Base-by-base conservation (phyloP, 2,329 filamentous ascomycete species). In the Aspergillus vadensis region DNA sequence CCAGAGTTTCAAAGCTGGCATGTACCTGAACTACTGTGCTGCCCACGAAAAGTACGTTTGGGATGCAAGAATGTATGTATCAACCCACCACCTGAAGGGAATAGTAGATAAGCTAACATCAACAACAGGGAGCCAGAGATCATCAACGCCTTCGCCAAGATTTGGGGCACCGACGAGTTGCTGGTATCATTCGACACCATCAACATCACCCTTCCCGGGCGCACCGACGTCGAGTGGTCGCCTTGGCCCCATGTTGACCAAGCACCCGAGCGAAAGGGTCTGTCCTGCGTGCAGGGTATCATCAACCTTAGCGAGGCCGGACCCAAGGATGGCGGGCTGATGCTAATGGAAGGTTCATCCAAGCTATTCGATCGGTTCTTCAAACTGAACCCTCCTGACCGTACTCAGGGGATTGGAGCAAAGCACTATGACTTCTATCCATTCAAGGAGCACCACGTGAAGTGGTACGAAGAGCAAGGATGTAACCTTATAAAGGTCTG, bases 41-140 rank as follows among this genome's bases (percentile, higher is more conserved):
- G 67, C 73, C 3, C 78, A 80, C 47, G 79, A 81, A 65, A 76
- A 78, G 63, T 76, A 76, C 61, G 70, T 76, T 2, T 81, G 79
- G 79, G 78, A 80, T 23, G 76, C 76, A 2, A 67, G 75, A 32
- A 74, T 66, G 64, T 63, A 62, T 55, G 63, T 30, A 15, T 44
- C 12, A 21, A 54, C 72, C 76, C 12, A n/a, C 47, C 8, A 6
- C 47, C 19, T 21, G 21, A 15, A 21, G 1, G 43, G 8, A 41
- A 27, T 19, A 25, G n/a, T 5, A 15, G 14, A 4, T 38, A 6
- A 4, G 23, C 39, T 54, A 14, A 47, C 14, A 17, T 19, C 5
- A n/a, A n/a, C 27, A 27, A 3, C 32, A 62, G 57, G 12, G 78
- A 81, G 60, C 77, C 77, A 8, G 71, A 67, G 2, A 70, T 81